phyloP scores from a whole-genome alignment of 805 yeast genomes.

The Suhomyces canberraensis region DNA sequence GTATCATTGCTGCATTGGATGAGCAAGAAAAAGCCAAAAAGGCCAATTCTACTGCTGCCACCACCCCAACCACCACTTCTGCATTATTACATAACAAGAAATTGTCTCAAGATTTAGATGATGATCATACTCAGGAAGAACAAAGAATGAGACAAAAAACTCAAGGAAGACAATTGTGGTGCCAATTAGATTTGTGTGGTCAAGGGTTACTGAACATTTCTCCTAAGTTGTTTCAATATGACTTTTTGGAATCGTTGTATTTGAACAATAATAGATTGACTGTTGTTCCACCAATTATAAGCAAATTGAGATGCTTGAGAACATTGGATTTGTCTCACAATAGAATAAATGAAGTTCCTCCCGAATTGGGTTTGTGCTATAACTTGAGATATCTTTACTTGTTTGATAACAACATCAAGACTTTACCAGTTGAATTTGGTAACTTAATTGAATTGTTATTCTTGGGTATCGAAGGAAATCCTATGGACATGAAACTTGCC shows the following conservation, averaged over 20 bases:
- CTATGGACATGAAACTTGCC: constrained; percentile 63
- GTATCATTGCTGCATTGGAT: constrained; percentile 32
- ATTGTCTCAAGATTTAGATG: constrained; percentile 48
- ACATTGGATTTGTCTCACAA: constrained; percentile 85
- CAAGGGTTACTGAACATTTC: constrained; percentile 73
- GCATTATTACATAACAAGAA: constrained; percentile 43
- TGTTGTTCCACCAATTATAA: constrained; percentile 63
- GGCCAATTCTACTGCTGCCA: constrained; percentile 28
- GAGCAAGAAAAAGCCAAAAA: constrained; percentile 41
- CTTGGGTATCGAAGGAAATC: constrained; percentile 92
- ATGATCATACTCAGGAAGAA: constrained; percentile 48
- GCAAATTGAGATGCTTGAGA: constrained; percentile 66
- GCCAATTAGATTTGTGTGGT: constrained; percentile 87
- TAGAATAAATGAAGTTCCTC: constrained; percentile 66
- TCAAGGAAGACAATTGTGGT: constrained; percentile 83
- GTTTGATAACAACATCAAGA: constrained; percentile 78
- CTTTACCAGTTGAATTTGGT: constrained; percentile 83
- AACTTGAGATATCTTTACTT: constrained; percentile 77
- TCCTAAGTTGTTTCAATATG: constrained; percentile 74
- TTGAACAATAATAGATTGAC: constrained; percentile 81
- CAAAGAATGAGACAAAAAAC: constrained; percentile 59
- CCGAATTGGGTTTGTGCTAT: constrained; percentile 79
- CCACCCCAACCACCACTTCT: constrained; percentile 20
- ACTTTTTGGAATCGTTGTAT: constrained; percentile 81
- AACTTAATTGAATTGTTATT: constrained; percentile 78